Conservation (phyloP, 768 basidiomycete genomes). For the Melanogaster broomeanus region DNA sequence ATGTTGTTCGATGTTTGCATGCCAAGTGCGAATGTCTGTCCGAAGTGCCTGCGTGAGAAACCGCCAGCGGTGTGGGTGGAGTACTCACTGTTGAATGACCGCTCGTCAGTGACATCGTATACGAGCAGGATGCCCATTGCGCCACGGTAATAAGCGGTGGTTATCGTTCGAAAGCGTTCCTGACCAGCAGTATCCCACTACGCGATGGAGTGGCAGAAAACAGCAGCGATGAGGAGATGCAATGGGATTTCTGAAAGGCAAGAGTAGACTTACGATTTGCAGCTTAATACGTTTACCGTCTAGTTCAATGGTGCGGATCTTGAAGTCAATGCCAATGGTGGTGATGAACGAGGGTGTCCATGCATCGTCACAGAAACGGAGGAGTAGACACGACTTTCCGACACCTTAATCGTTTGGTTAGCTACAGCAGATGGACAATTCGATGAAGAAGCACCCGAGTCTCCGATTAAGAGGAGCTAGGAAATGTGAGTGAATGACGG, state of each 20-base stretch:
- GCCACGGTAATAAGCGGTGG: slow-evolving; percentile 98
- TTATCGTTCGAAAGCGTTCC: slow-evolving; percentile 98
- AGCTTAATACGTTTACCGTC: slow-evolving; percentile 98
- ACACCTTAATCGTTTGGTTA: slow-evolving; percentile 57
- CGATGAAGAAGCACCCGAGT: slow-evolving; percentile 64
- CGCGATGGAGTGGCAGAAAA: neutral
- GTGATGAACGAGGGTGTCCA: slow-evolving; percentile 99
- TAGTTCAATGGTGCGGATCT: slow-evolving; percentile 97
- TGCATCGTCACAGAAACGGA: slow-evolving; percentile 98
- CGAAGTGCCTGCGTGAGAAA: neutral
- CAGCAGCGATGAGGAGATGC: neutral
- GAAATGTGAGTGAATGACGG: neutral
- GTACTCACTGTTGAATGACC: slow-evolving; percentile 90
- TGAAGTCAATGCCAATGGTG: slow-evolving; percentile 99
- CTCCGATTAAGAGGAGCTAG: slow-evolving; percentile 92
- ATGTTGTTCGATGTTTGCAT: slow-evolving; percentile 96
- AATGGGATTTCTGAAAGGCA: neutral
- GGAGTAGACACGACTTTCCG: slow-evolving; percentile 93
- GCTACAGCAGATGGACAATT: slow-evolving; percentile 4
- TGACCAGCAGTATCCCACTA: slow-evolving; percentile 99
- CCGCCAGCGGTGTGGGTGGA: slow-evolving; percentile 16
- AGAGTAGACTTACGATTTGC: slow-evolving; percentile 77
- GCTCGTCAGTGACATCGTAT: slow-evolving; percentile 96
- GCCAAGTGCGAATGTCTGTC: slow-evolving; percentile 97
- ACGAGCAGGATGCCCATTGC: slow-evolving; percentile 98